Evolutionary conservation across 805 yeast species (phyloP).

Genomic region (Candida schatavii): DNA sequence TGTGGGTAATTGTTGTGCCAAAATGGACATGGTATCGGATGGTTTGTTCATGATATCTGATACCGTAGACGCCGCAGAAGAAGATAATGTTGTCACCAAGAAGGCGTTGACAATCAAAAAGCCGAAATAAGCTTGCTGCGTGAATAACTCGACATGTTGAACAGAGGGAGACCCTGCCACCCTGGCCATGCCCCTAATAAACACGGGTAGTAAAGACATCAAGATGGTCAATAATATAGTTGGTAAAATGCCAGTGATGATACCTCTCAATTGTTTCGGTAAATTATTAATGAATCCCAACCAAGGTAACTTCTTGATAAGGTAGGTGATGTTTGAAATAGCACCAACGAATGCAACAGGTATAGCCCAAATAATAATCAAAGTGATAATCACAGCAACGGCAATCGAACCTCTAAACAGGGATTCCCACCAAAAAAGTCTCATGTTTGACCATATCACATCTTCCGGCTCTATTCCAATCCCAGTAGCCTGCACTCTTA

Average conservation of each 20-base stretch:
- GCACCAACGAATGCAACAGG: conserved; percentile 98
- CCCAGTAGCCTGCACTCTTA: conserved; percentile 57
- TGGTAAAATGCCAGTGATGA: conserved; percentile 86
- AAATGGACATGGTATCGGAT: conserved; percentile 50
- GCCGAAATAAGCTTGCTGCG: conserved; percentile 67
- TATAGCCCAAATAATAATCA: conserved; percentile 86
- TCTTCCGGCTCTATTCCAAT: conserved; percentile 65
- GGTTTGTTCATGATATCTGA: conserved; percentile 62
- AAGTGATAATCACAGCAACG: conserved; percentile 48
- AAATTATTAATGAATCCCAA: conserved; percentile 71
- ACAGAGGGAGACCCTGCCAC: conserved; percentile 55
- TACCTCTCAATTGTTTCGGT: conserved; percentile 70
- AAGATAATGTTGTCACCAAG: conserved; percentile 65
- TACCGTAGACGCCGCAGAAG: conserved; percentile 68
- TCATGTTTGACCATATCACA: conserved; percentile 67
- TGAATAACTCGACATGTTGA: conserved; percentile 59
- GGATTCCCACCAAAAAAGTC: conserved; percentile 80
- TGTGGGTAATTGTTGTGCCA: conserved; percentile 69
- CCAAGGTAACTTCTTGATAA: conserved; percentile 72
- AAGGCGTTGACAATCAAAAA: conserved; percentile 72
- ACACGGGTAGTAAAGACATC: conserved; percentile 84
- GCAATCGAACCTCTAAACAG: conserved; percentile 53
- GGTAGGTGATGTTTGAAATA: conserved; percentile 78
- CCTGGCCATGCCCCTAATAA: conserved; percentile 69
- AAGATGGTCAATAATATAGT: conserved; percentile 74